A percentile compares a stretch with the other conserved stretches of the same genome.
Evolutionary conservation across 768 basidiomycete species (phyloP).

Genomic region (Tulasnella calospora): DNA sequence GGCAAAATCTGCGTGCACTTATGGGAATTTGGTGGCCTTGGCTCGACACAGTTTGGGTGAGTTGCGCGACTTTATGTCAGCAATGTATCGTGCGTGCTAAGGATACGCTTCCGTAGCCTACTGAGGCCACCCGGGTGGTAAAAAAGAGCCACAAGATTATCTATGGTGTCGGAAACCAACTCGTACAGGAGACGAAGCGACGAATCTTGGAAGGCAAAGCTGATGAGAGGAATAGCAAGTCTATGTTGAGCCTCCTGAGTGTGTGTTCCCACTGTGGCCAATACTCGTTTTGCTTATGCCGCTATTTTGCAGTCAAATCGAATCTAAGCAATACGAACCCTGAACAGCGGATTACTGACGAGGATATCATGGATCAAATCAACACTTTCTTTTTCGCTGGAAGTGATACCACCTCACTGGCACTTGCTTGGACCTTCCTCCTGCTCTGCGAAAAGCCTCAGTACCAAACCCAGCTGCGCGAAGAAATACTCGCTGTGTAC

Average conservation of each 20-base stretch:
- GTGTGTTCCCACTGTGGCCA: conserved; percentile 11
- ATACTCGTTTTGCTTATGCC: not conserved
- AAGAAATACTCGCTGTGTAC: conserved; percentile 44
- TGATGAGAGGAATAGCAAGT: conserved; percentile 3
- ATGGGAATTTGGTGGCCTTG: conserved; percentile 57
- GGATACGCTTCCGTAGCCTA: not conserved
- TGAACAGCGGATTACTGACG: conserved; percentile 69
- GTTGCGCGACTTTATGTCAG: conserved; percentile 32
- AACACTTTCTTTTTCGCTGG: conserved; percentile 93
- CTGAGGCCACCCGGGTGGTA: not conserved
- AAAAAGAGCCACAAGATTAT: conserved; percentile 44
- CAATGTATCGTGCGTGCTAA: not conserved
- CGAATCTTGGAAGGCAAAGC: conserved; percentile 47
- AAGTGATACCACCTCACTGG: conserved; percentile 79
- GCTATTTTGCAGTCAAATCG: conserved; percentile 60
- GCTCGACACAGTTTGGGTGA: conserved; percentile 52
- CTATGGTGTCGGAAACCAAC: conserved; percentile 59
- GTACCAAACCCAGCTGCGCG: conserved; percentile 64
- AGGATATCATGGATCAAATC: conserved; percentile 79
- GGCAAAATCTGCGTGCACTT: conserved; percentile 40
- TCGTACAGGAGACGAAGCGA: conserved; percentile 75
- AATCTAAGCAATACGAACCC: conserved; percentile 61
- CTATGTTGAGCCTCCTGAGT: conserved; percentile 57
- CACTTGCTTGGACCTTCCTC: conserved; percentile 76
- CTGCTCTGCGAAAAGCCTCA: conserved; percentile 63